Conservation (phyloP, 148 eudicot species). For the Chenopodium album region DNA sequence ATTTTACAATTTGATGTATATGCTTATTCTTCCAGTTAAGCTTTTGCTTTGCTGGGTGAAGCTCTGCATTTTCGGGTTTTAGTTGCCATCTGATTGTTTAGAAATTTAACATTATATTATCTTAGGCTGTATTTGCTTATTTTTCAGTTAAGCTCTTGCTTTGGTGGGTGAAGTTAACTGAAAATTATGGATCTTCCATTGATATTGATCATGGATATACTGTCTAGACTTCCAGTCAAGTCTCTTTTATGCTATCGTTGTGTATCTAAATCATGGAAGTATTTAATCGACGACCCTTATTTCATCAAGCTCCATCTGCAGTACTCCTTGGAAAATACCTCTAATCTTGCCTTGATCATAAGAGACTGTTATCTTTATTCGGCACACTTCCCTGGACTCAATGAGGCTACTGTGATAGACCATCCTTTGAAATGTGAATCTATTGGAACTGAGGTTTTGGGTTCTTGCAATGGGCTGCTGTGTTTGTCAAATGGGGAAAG, state of each 20-base stretch:
- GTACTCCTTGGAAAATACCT: not conserved
- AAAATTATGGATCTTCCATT: constrained; percentile 21
- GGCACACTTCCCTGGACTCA: constrained; percentile 8
- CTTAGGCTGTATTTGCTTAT: not conserved
- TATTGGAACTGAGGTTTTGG: constrained; percentile 36
- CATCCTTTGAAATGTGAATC: constrained; percentile 33
- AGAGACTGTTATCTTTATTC: constrained; percentile 27
- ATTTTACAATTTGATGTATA: too few species aligned
- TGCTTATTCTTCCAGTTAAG: too few species aligned
- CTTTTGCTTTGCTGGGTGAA: too few species aligned
- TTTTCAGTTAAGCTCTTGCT: not conserved
- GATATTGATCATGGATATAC: constrained; percentile 27
- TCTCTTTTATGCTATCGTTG: constrained; percentile 21
- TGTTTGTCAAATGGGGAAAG: constrained; percentile 41
- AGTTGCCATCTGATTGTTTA: too few species aligned
- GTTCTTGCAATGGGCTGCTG: constrained; percentile 55
- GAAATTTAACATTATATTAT: too few species aligned
- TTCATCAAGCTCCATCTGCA: constrained; percentile 46
- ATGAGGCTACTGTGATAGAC: constrained; percentile 19
- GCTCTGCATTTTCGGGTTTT: too few species aligned
- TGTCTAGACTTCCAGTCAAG: constrained; percentile 26
- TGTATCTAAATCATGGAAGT: constrained; percentile 32
- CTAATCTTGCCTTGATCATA: constrained; percentile 29
- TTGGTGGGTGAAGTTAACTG: not conserved
- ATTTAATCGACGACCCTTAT: constrained; percentile 31